Conservation (phyloP, 768 basidiomycete genomes). For the Pleurotus citrinopileatus region DNA sequence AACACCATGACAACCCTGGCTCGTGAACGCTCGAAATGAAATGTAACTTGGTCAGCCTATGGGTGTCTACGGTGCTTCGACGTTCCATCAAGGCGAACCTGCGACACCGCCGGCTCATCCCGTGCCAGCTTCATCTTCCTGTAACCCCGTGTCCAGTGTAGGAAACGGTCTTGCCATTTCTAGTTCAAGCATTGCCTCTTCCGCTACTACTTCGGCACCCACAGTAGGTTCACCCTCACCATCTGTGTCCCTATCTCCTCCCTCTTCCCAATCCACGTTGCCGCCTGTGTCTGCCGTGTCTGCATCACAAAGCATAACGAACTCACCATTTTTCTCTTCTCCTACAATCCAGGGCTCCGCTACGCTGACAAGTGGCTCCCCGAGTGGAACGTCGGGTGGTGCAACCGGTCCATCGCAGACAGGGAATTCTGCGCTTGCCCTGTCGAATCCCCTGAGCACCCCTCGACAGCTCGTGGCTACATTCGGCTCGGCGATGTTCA, state of each 20-base stretch:
- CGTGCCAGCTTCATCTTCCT: conserved; percentile 56
- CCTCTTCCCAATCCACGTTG: neutral
- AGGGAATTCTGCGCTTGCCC: conserved; percentile 5
- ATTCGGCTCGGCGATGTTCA: neutral
- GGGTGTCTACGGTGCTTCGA: conserved; percentile 68
- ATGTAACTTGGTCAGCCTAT: conserved; percentile 38
- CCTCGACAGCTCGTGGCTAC: conserved; percentile 1
- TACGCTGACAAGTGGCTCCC: neutral
- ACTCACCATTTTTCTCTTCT: neutral
- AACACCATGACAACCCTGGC: neutral
- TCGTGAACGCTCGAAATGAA: neutral
- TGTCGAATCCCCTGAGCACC: neutral
- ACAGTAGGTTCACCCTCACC: conserved; percentile 10
- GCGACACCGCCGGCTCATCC: conserved; percentile 55
- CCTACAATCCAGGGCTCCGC: neutral
- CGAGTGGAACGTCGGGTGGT: neutral
- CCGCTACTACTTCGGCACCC: conserved; percentile 16
- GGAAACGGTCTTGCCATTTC: conserved; percentile 40
- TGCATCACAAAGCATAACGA: neutral
- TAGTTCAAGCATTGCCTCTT: conserved; percentile 21
- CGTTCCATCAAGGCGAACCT: conserved; percentile 62
- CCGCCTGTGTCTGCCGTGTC: neutral
- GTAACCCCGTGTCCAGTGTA: conserved; percentile 50
- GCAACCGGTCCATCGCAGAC: neutral
- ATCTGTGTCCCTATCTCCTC: neutral